Conservation (phyloP, 768 basidiomycete species). For the Boletus pseudo-olivaceus region DNA sequence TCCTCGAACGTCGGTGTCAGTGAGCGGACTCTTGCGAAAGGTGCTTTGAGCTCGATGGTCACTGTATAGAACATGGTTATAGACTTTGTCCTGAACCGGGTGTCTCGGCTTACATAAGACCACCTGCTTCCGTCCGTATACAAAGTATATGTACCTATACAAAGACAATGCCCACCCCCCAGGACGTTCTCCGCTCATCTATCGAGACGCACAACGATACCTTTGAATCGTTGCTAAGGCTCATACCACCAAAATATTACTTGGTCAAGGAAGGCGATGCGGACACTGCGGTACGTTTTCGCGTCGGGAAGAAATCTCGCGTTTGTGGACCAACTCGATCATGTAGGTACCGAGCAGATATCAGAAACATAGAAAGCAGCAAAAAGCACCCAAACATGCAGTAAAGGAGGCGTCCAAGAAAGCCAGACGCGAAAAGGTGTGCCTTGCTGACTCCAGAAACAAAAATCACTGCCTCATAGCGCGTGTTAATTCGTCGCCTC, state of each 20-base stretch:
- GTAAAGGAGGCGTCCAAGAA: conserved; percentile 88
- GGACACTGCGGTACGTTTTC: conserved; percentile 14
- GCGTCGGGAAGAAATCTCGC: neutral
- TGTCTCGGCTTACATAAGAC: neutral
- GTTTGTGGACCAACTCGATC: neutral
- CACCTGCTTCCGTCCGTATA: neutral
- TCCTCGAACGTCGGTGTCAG: too few relatives aligned
- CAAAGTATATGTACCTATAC: neutral
- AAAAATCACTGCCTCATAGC: neutral
- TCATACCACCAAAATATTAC: conserved; percentile 92
- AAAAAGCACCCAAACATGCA: conserved; percentile 78
- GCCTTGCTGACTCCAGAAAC: neutral
- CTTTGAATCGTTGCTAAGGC: conserved; percentile 76
- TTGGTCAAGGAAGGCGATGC: conserved; percentile 33
- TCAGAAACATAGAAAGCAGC: conserved; percentile 86
- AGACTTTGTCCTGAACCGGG: too few relatives aligned
- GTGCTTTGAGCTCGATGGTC: too few relatives aligned
- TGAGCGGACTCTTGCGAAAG: too few relatives aligned
- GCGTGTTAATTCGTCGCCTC: neutral
- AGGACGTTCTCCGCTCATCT: conserved; percentile 49
- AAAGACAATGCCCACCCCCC: conserved; percentile 46
- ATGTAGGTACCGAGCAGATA: conserved; percentile 54
- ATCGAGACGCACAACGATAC: conserved; percentile 82
- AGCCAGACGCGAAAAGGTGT: conserved; percentile 82
- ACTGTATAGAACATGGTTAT: too few relatives aligned